phyloP scores from a whole-genome alignment of 2,329 filamentous ascomycete species.

The Paecilomyces dactylethromorphus region DNA sequence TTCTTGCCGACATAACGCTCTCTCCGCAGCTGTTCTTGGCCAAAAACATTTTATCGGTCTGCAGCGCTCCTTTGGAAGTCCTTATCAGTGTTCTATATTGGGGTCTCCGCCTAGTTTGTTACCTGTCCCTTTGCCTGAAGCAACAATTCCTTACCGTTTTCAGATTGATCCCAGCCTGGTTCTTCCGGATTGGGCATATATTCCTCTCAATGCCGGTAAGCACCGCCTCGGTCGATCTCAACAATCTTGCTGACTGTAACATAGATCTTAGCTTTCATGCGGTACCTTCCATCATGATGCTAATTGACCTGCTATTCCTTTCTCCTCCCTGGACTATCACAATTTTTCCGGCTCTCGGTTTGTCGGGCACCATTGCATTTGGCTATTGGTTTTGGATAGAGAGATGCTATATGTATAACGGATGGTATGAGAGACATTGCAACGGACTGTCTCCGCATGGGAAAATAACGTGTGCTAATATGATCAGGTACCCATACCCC shows the following conservation, averaged over 20 bases:
- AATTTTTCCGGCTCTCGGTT: constrained; percentile 42
- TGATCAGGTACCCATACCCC: constrained; percentile 72
- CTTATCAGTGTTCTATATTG: constrained; percentile 57
- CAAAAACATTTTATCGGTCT: constrained; percentile 54
- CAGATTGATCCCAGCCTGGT: constrained; percentile 44
- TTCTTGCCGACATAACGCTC: constrained; percentile 50
- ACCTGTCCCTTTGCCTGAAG: neutral
- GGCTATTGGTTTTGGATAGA: constrained; percentile 62
- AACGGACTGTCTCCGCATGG: neutral
- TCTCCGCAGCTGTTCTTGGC: constrained; percentile 47
- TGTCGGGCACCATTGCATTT: constrained; percentile 48
- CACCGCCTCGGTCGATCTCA: neutral
- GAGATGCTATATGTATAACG: constrained; percentile 51
- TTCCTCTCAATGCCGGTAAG: constrained; percentile 32
- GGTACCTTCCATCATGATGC: constrained; percentile 47
- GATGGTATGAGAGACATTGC: constrained; percentile 42
- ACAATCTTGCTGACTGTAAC: neutral
- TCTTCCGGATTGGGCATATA: constrained; percentile 37
- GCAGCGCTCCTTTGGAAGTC: constrained; percentile 54
- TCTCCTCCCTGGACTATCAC: constrained; percentile 56
- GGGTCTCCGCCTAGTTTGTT: constrained; percentile 46
- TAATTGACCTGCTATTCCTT: constrained; percentile 51
- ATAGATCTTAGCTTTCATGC: constrained; percentile 44
- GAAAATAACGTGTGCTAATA: constrained; percentile 1
- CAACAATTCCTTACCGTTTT: constrained; percentile 3